Percentiles rank a stretch among this genome's conserved stretches.
phyloP scores from a whole-genome alignment of 371 early-diverging fungal species.

The Mucor saturninus region DNA sequence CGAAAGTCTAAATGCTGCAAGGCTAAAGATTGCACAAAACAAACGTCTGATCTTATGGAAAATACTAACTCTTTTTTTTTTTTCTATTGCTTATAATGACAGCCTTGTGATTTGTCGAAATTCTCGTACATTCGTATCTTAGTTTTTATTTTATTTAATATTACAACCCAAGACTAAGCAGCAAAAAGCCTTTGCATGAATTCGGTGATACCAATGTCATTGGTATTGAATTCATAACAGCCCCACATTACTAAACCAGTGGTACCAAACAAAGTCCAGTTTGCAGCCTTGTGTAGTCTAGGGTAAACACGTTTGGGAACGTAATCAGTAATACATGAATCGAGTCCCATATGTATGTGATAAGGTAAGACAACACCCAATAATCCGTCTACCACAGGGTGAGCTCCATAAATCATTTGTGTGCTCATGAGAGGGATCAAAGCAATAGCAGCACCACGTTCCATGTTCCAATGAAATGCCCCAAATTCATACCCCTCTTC shows the following conservation, averaged over 20 bases:
- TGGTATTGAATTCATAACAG: conserved; percentile 93
- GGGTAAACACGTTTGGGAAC: conserved; percentile 74
- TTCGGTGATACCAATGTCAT: conserved; percentile 94
- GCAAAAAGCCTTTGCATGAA: conserved; percentile 81
- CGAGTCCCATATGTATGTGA: conserved; percentile 85
- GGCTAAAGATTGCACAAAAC: too few relatives aligned
- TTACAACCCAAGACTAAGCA: conserved; percentile 55
- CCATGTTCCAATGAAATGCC: conserved; percentile 57
- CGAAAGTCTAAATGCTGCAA: too few relatives aligned
- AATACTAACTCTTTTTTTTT: too few relatives aligned
- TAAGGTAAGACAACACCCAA: conserved; percentile 89
- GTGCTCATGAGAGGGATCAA: conserved; percentile 79
- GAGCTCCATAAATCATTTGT: conserved; percentile 78
- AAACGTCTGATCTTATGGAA: too few relatives aligned
- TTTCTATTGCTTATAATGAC: too few relatives aligned
- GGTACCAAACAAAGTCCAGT: conserved; percentile 64
- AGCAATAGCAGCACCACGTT: conserved; percentile 79
- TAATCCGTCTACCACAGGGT: conserved; percentile 84
- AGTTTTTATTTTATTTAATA: conserved; percentile 1
- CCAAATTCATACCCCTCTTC: conserved; percentile 32
- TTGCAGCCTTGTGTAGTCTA: conserved; percentile 62
- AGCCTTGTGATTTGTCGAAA: too few relatives aligned
- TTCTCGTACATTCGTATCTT: neutral
- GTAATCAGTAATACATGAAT: conserved; percentile 81
- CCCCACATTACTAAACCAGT: conserved; percentile 85